Conservation (phyloP, 495 filamentous ascomycete species). For the Podospora pseudocomata region DNA sequence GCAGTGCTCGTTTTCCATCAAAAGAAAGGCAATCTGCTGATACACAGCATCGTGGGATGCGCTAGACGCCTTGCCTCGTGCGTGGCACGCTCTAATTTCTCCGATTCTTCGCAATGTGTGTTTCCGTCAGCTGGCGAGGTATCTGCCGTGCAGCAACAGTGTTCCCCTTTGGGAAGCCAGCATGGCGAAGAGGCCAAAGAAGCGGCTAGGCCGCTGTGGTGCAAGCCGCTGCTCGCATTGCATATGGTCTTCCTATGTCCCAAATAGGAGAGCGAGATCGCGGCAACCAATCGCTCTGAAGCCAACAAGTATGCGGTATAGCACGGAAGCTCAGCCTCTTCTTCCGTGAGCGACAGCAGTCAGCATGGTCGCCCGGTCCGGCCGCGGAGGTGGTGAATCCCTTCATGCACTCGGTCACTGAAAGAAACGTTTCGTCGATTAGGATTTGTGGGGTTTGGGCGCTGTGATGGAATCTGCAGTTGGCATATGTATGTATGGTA, state of each 20-base stretch:
- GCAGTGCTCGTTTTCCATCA: background rate
- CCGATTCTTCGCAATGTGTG: background rate
- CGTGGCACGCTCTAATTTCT: constrained; percentile 12
- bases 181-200: background rate
- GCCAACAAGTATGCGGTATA: background rate
- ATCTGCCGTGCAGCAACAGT: background rate
- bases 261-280: background rate
- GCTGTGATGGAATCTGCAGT: background rate
- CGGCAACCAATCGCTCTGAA: background rate
- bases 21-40: background rate
- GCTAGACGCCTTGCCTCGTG: constrained; percentile 5
- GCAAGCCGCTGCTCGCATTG: background rate
- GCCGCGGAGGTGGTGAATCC: background rate
- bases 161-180: background rate
- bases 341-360: background rate
- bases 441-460: background rate
- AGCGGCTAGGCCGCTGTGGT: background rate
- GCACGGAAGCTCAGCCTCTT: background rate
- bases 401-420: background rate
- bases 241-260: background rate
- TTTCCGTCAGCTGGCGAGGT: background rate
- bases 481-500: background rate
- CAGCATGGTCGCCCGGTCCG: background rate
- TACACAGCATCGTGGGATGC: background rate
- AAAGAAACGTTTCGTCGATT: background rate